Evolutionary conservation across 352 stramenopile genomes (phyloP), one percentile per base, ranked within the genome.

Genomic region (Phytophthora colocasiae): DNA sequence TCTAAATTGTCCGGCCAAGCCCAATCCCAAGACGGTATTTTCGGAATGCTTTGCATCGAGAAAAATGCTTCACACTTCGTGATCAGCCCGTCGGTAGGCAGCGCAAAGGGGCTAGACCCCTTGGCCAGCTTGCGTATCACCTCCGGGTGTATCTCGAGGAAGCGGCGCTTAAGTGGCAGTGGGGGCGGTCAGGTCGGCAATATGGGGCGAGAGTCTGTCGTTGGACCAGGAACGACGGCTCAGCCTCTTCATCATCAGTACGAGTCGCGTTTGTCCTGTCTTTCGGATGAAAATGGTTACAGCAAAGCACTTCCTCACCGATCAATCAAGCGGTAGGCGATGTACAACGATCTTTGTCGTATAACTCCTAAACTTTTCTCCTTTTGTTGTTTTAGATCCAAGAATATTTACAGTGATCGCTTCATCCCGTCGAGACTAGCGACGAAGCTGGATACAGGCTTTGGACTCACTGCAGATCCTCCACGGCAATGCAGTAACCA

Each of bases 361-460:
- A 31, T 43, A 26, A 17, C 31, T 17, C n/a, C 52, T 67, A 50
- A 63, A 51, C 10, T 31, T 19, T 51, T 22, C 22, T 22, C 22
- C 29, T 26, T 27, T 50, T 48, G 17, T 24, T 58, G 26, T 27
- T 8, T 36, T 29, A 89, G 81, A 48, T 88, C 83, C 15, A 92
- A 91, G 58, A 73, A 90, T 53, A 89, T 96, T 59, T 96, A 96
- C 77, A 96, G 86, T 39, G 89, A 96, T 55, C 84, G 89, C 8
- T 96, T 96, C 52, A 96, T 96, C 41, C 89, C 89, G 22, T 92
- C 82, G 7, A 77, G 86, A 8, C 34, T 90, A 11, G 77, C 74
- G 6, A 92, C 88, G 6, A 90, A 93, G 44, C 64, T 96, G 4
- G 88, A 96, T 19, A 84, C 83, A 22, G 83, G 78, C 15, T 96